These are phyloP conservation scores for Chlorella sp. DNA, from an alignment of 139 green algal genomes.

Conservation along the genomic window DNA sequence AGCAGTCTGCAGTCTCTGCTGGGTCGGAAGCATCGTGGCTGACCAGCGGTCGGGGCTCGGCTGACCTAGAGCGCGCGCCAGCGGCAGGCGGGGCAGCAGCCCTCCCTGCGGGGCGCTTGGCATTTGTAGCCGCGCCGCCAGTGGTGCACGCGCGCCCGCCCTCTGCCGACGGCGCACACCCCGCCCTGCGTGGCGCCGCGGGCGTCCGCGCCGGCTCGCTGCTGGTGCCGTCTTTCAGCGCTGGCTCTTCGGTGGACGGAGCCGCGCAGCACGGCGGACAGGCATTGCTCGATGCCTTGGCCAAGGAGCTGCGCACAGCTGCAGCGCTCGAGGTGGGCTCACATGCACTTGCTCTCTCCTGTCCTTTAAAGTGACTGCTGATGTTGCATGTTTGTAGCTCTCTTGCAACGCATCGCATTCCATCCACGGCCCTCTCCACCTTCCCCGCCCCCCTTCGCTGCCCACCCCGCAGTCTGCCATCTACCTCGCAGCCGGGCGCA, in stretches of 20 bases:
- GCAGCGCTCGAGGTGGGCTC: constrained; percentile 60
- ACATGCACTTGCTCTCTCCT: background rate
- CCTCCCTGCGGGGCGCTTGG: too few species aligned
- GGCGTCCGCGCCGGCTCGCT: constrained; percentile 1
- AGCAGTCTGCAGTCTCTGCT: background rate
- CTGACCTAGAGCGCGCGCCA: too few species aligned
- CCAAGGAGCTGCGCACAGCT: constrained; percentile 62
- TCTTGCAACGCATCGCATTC: background rate
- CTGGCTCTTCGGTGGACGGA: background rate
- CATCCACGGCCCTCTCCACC: background rate
- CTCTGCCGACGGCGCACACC: too few species aligned
- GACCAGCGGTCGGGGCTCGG: too few species aligned
- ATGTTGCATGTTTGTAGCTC: background rate
- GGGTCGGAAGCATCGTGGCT: too few species aligned
- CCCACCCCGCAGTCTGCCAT: constrained; percentile 43
- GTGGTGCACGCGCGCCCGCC: too few species aligned
- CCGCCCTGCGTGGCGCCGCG: background rate
- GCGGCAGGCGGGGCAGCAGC: too few species aligned
- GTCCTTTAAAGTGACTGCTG: background rate
- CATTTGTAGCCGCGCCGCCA: too few species aligned
- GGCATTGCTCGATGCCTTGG: constrained; percentile 29
- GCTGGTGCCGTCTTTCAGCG: background rate
- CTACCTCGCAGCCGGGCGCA: constrained; percentile 52
- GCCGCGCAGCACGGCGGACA: background rate
- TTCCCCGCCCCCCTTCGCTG: background rate